Conservation (phyloP, 306 rosid genomes). For the cucumber (Cucumis sativus) region DNA sequence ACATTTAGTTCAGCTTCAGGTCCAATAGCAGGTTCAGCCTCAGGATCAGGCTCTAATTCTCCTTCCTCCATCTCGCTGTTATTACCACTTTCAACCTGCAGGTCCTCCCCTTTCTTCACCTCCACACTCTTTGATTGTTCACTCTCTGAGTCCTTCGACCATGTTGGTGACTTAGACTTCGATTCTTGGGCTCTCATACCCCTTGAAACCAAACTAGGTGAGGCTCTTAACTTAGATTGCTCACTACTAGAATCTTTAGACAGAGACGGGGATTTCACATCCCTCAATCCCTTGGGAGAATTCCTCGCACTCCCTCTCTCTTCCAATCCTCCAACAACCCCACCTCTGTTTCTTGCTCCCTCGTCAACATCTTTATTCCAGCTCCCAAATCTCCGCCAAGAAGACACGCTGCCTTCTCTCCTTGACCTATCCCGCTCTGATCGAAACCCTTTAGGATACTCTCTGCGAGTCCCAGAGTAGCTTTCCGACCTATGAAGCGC, state of each 20-base stretch:
- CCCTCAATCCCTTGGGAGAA: slow-evolving; percentile 50
- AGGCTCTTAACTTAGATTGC: slow-evolving; percentile 27
- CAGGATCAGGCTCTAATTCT: slow-evolving; percentile 54
- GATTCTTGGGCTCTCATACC: slow-evolving; percentile 23
- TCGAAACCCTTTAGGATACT: slow-evolving; percentile 84
- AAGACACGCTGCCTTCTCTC: slow-evolving; percentile 69
- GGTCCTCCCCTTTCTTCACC: slow-evolving; percentile 40
- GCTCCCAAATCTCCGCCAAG: slow-evolving; percentile 69
- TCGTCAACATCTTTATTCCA: slow-evolving; percentile 76
- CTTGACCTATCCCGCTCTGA: slow-evolving; percentile 87
- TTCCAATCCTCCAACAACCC: slow-evolving; percentile 24
- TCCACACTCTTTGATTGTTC: slow-evolving; percentile 84
- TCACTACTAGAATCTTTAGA: slow-evolving; percentile 37
- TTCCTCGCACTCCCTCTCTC: slow-evolving; percentile 28
- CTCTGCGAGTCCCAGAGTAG: slow-evolving; percentile 65
- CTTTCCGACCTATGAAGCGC: slow-evolving; percentile 81
- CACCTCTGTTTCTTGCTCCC: slow-evolving; percentile 31
- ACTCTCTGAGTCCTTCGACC: slow-evolving; percentile 84
- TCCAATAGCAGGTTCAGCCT: slow-evolving; percentile 1
- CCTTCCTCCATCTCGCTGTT: slow-evolving; percentile 81
- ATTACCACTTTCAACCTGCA: slow-evolving; percentile 40
- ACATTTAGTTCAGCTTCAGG: background rate
- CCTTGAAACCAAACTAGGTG: slow-evolving; percentile 15
- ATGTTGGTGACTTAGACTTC: slow-evolving; percentile 43
- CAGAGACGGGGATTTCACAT: slow-evolving; percentile 45